Conservation (phyloP, 208 protist species). For the Wallacemonas rigidus region DNA sequence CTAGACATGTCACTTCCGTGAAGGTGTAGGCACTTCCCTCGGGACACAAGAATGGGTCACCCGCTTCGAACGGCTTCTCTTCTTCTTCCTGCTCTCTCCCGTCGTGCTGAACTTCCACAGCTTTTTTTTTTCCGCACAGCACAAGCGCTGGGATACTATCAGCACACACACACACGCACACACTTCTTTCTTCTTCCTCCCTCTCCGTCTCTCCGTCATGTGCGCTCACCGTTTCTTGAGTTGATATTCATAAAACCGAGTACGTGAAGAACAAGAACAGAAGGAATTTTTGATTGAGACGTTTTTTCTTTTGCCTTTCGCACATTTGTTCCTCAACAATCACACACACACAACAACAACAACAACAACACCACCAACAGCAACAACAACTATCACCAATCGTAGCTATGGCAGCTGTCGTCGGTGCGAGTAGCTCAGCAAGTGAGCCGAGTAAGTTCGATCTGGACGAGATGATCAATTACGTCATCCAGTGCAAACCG, state of each 20-base stretch:
- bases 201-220: neutral
- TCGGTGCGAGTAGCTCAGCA: constrained; percentile 3
- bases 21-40: too few species aligned
- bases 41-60: too few species aligned
- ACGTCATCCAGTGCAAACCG: constrained; percentile 88
- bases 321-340: neutral
- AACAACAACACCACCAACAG: constrained; percentile 17
- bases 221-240: constrained; percentile 1
- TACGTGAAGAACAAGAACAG: neutral
- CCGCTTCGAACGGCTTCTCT: too few species aligned
- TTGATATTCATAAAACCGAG: neutral
- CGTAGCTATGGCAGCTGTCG: constrained; percentile 3
- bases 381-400: neutral
- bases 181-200: constrained; percentile 9
- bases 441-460: constrained; percentile 72
- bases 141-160: too few species aligned
- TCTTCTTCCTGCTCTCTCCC: too few species aligned
- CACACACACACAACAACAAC: neutral
- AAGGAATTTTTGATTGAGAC: too few species aligned
- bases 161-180: too few species aligned
- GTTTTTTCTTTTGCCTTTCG: too few species aligned
- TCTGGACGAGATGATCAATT: constrained; percentile 87
- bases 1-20: too few species aligned
- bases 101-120: too few species aligned
- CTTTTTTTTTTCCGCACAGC: too few species aligned